phyloP scores from a whole-genome alignment of 2,329 filamentous ascomycete species.

The Aspergillus pseudoviridinutans region DNA sequence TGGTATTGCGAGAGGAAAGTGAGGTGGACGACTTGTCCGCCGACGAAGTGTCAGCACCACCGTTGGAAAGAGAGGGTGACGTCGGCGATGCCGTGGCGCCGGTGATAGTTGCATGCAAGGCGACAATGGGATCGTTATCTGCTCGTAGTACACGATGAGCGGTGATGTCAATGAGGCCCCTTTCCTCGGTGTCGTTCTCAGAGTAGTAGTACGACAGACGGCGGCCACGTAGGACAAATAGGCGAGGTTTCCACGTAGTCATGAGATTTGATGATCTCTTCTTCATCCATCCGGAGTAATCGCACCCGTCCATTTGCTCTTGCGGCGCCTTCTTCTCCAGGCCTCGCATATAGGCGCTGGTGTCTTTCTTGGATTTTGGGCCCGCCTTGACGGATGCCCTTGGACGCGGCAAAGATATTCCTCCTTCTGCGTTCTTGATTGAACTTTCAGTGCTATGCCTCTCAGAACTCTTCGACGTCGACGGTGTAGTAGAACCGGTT shows the following conservation, averaged over 20 bases:
- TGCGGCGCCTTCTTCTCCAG: conserved; percentile 74
- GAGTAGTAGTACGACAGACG: conserved; percentile 95
- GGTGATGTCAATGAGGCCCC: conserved; percentile 94
- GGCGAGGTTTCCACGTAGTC: conserved; percentile 93
- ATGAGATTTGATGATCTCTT: conserved; percentile 96
- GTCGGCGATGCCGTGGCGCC: conserved; percentile 71
- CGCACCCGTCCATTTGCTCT: conserved; percentile 79
- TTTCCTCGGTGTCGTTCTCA: conserved; percentile 86
- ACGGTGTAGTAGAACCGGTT: conserved; percentile 70
- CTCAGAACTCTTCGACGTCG: conserved; percentile 68
- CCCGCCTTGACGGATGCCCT: conserved; percentile 47
- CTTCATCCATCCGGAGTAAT: conserved; percentile 99
- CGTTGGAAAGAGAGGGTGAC: conserved; percentile 43
- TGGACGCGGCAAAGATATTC: conserved; percentile 47
- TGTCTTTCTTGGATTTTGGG: conserved; percentile 82
- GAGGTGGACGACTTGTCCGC: conserved; percentile 25
- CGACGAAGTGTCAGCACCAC: conserved; percentile 35
- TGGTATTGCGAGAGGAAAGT: conserved; percentile 30
- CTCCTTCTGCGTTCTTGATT: conserved; percentile 45
- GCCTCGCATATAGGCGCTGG: conserved; percentile 87
- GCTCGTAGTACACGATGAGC: conserved; percentile 95
- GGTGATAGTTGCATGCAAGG: conserved; percentile 86
- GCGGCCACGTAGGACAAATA: conserved; percentile 92
- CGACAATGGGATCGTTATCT: conserved; percentile 84
- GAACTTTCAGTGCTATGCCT: conserved; percentile 68